Base-by-base conservation (phyloP, 2,329 filamentous ascomycete genomes). In the Penicillium nordicum region DNA sequence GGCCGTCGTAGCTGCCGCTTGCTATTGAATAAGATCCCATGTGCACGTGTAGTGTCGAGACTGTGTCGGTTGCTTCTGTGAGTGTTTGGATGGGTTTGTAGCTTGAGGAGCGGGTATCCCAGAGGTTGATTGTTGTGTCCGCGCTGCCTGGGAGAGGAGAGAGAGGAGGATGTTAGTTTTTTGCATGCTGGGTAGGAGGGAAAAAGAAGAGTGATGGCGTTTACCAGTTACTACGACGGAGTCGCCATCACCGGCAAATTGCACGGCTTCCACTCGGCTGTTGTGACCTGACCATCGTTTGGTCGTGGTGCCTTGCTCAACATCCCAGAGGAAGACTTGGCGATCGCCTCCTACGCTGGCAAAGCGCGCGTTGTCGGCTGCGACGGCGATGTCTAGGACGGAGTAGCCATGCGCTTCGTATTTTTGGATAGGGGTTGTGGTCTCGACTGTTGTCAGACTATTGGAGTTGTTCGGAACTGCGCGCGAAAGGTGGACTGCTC, bases 401-500 rank as follows among this genome's bases (percentile, higher is more conserved):
- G 92, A 89, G 78, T 99, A 96, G 63, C 91, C 92, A 76, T 99
- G 94, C 2, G 89, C 90, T 36, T 86, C 79, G 77, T 96, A 99
- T 36, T 86, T 89, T 75, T 97, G 92, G 69, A 99, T 90, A 4
- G 94, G 86, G 1, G 74, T 71, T 63, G 71, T 69, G 65, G 72
- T 72, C 70, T 74, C 68, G 29, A 58, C 53, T 10, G 59, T 57
- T 1, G 71, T 57, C 54, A 71, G 53, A 16, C 44, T 69, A 69
- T 73, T 69, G 63, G 74, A 72, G 69, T 72, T 69, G 66, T 67
- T 69, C 62, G 76, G 69, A 61, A 76, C 59, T 60, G 77, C 69
- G 71, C 96, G 96, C 79, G 92, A 95, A 40, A 97, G 87, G 55
- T 92, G 87, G 71, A 97, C 86, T 16, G 85, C 82, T 60, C 92